These are phyloP conservation scores for Pulveroboletus sp. DNA, from an alignment of 768 basidiomycete species.

Conservation along the genomic window DNA sequence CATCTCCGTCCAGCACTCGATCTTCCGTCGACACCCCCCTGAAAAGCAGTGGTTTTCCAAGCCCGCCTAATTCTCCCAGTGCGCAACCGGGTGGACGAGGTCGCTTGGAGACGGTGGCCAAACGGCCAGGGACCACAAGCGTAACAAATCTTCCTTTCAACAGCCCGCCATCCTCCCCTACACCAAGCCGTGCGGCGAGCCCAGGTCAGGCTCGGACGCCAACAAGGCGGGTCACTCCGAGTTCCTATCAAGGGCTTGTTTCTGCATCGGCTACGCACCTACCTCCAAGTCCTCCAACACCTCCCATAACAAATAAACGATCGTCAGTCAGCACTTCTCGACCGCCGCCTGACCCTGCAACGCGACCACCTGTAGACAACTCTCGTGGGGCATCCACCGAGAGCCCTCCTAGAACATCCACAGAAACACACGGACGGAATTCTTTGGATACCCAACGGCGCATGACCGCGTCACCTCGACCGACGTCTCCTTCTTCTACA, in stretches of 20 bases:
- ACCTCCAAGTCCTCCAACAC: conserved; percentile 34
- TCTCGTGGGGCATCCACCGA: conserved; percentile 40
- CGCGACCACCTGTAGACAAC: conserved; percentile 27
- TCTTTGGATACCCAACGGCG: conserved; percentile 28
- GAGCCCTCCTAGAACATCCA: conserved; percentile 32
- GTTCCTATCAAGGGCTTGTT: conserved; percentile 38
- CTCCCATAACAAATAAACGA: conserved; percentile 30
- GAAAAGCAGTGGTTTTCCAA: conserved; percentile 38
- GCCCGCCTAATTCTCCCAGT: conserved; percentile 48
- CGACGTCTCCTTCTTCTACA: conserved; percentile 43
- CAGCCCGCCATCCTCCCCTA: conserved; percentile 39
- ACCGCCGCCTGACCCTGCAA: conserved; percentile 9
- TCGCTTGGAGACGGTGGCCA: conserved; percentile 33
- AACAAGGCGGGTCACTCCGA: conserved; percentile 39
- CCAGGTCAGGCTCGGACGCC: conserved; percentile 45
- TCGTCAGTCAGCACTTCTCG: conserved; percentile 24
- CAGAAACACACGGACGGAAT: conserved; percentile 14
- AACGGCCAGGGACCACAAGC: conserved; percentile 36
- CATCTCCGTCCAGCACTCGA: conserved; percentile 25
- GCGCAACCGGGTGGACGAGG: conserved; percentile 39
- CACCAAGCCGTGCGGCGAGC: conserved; percentile 37
- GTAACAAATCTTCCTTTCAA: conserved; percentile 41
- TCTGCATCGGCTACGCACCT: conserved; percentile 54
- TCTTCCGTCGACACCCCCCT: conserved; percentile 36
- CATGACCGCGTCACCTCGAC: conserved; percentile 29